Evolutionary conservation across 305 asterid genomes (phyloP).

Genomic region (Fraxinus ornus): DNA sequence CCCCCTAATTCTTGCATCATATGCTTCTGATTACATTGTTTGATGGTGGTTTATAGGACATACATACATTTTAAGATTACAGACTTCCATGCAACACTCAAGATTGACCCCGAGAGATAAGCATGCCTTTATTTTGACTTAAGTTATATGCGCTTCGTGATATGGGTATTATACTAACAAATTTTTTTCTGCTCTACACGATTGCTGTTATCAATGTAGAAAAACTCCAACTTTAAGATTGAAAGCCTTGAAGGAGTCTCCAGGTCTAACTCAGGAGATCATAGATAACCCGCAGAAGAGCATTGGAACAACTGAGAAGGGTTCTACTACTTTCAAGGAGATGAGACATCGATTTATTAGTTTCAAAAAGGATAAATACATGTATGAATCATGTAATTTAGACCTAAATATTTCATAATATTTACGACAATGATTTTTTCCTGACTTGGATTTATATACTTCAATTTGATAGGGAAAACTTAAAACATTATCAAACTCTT

Average conservation of each 20-base stretch:
- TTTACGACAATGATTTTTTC: background rate
- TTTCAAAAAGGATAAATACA: slow-evolving; percentile 71
- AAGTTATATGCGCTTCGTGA: slow-evolving; percentile 3
- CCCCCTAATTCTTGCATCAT: slow-evolving; percentile 12
- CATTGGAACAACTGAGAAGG: slow-evolving; percentile 31
- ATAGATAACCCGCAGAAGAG: slow-evolving; percentile 36
- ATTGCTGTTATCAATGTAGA: slow-evolving; percentile 32
- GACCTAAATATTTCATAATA: background rate
- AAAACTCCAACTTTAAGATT: slow-evolving; percentile 40
- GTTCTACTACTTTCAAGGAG: slow-evolving; percentile 52
- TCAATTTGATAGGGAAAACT: slow-evolving; percentile 53
- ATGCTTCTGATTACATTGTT: slow-evolving; percentile 36
- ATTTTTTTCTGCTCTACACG: slow-evolving; percentile 25
- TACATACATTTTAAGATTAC: slow-evolving; percentile 43
- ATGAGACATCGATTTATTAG: slow-evolving; percentile 70
- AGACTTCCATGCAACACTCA: slow-evolving; percentile 49
- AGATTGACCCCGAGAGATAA: slow-evolving; percentile 51
- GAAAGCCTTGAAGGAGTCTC: slow-evolving; percentile 52
- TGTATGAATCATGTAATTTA: slow-evolving; percentile 46
- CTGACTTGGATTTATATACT: slow-evolving; percentile 11
- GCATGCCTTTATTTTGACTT: slow-evolving; percentile 37
- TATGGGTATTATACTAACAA: slow-evolving; percentile 21
- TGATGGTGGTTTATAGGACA: slow-evolving; percentile 45
- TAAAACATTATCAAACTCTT: slow-evolving; percentile 61
- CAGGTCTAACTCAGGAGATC: slow-evolving; percentile 43